Conservation (phyloP, 164 flowering plant genomes). For the Piper longum region DNA sequence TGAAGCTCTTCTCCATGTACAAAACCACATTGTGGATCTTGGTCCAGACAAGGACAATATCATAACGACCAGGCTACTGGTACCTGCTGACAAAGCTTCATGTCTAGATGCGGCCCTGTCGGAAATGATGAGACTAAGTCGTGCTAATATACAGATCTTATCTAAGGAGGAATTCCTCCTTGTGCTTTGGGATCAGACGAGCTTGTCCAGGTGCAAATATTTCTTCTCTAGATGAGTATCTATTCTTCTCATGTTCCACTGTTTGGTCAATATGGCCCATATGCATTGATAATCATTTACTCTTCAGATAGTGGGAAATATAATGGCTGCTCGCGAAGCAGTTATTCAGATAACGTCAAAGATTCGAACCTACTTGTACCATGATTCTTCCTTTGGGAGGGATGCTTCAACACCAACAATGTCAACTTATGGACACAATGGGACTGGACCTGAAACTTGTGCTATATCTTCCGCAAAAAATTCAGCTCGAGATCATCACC, state of each 20-base stretch:
- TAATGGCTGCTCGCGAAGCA: slow-evolving; percentile 82
- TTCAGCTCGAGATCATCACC: slow-evolving; percentile 25
- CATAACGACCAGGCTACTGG: slow-evolving; percentile 63
- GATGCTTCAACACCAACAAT: slow-evolving; percentile 25
- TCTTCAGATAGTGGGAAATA: slow-evolving; percentile 81
- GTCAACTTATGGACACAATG: slow-evolving; percentile 20
- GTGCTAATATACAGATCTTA: slow-evolving; percentile 61
- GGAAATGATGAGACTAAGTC: slow-evolving; percentile 51
- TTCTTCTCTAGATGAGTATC: slow-evolving; percentile 2
- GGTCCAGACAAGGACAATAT: slow-evolving; percentile 73
- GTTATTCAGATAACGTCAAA: slow-evolving; percentile 77
- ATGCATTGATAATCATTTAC: not conserved
- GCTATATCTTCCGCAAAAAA: slow-evolving; percentile 29
- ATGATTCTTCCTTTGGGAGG: slow-evolving; percentile 40
- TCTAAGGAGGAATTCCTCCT: slow-evolving; percentile 57
- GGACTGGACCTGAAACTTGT: slow-evolving; percentile 20
- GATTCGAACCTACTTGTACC: slow-evolving; percentile 45
- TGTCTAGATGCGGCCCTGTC: slow-evolving; percentile 60
- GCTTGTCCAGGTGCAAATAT: slow-evolving; percentile 66
- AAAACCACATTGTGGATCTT: slow-evolving; percentile 77
- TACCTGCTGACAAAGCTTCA: slow-evolving; percentile 63
- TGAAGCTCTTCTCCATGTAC: slow-evolving; percentile 93
- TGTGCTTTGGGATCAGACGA: slow-evolving; percentile 43
- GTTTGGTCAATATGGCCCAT: too few species aligned
- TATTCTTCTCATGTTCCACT: slow-evolving; percentile 1